Conservation (phyloP, 73 alveolate genomes). For the Paramecium octaurelia region DNA sequence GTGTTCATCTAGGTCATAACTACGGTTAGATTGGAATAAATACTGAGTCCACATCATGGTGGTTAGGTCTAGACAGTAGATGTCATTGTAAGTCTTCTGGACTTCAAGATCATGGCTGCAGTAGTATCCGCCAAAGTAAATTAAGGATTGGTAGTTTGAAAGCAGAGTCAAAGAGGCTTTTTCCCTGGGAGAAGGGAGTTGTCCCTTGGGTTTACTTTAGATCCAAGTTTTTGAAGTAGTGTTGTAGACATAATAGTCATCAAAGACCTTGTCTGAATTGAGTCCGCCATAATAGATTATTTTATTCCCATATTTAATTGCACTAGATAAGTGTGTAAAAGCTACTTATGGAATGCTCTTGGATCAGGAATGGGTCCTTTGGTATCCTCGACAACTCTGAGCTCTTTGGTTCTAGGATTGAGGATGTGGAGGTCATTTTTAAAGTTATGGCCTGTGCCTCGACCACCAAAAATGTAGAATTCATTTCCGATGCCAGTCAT, state of each 20-base stretch:
- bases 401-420: conserved; percentile 59
- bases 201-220: conserved; percentile 55
- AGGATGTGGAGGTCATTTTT: conserved; percentile 55
- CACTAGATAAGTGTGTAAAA: neutral
- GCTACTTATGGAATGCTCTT: conserved; percentile 64
- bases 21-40: neutral
- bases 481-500: conserved; percentile 67
- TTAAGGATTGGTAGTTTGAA: neutral
- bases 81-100: conserved; percentile 48
- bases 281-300: conserved; percentile 65
- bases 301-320: conserved; percentile 60
- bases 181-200: conserved; percentile 62
- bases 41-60: conserved; percentile 65
- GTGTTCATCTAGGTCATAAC: conserved; percentile 27
- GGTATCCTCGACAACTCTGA: conserved; percentile 46
- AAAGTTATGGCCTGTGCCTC: conserved; percentile 56
- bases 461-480: conserved; percentile 65
- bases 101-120: conserved; percentile 60
- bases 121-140: conserved; percentile 58
- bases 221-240: conserved; percentile 59
- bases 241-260: conserved; percentile 63
- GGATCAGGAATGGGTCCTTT: conserved; percentile 64
- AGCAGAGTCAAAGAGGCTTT: conserved; percentile 47
- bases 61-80: conserved; percentile 59
- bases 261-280: conserved; percentile 46